Percentiles rank a stretch among this genome's conserved stretches.
These are phyloP conservation scores for Aspergillus viridinutans DNA, from an alignment of 2,329 filamentous ascomycete species.

Conservation along the genomic window DNA sequence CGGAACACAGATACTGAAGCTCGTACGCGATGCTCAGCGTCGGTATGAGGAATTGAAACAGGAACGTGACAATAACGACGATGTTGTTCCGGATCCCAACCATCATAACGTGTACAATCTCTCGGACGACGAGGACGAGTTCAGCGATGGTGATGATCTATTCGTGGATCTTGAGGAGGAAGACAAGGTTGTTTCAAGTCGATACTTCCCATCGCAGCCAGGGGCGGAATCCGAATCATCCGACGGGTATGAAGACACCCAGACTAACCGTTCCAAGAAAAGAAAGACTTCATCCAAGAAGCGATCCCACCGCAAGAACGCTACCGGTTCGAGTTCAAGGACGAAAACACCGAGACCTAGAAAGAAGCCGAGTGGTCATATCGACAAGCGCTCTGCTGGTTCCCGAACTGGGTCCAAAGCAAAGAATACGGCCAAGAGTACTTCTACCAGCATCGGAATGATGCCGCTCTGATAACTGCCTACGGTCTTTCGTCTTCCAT, in stretches of 20 bases:
- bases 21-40: slow-evolving; percentile 38
- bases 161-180: slow-evolving; percentile 26
- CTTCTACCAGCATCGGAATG: slow-evolving; percentile 32
- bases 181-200: slow-evolving; percentile 26
- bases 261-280: slow-evolving; percentile 16
- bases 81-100: slow-evolving; percentile 42
- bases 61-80: slow-evolving; percentile 46
- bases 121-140: slow-evolving; percentile 42
- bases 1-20: slow-evolving; percentile 40
- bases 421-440: slow-evolving; percentile 13
- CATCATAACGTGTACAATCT: slow-evolving; percentile 45
- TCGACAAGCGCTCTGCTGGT: slow-evolving; percentile 15
- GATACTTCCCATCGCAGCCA: slow-evolving; percentile 29
- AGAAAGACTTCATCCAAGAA: slow-evolving; percentile 25
- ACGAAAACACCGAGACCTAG: slow-evolving; percentile 22
- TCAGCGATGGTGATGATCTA: slow-evolving; percentile 29
- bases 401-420: slow-evolving; percentile 22
- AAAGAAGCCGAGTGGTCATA: slow-evolving; percentile 18
- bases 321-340: slow-evolving; percentile 18
- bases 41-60: slow-evolving; percentile 42
- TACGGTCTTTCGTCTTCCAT: not conserved
- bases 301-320: slow-evolving; percentile 24
- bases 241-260: slow-evolving; percentile 17
- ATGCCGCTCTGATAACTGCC: slow-evolving; percentile 32
- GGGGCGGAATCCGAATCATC: slow-evolving; percentile 19